Evolutionary conservation across 176 grass and related monocot species (phyloP).

Genomic region (Musa itinerans): DNA sequence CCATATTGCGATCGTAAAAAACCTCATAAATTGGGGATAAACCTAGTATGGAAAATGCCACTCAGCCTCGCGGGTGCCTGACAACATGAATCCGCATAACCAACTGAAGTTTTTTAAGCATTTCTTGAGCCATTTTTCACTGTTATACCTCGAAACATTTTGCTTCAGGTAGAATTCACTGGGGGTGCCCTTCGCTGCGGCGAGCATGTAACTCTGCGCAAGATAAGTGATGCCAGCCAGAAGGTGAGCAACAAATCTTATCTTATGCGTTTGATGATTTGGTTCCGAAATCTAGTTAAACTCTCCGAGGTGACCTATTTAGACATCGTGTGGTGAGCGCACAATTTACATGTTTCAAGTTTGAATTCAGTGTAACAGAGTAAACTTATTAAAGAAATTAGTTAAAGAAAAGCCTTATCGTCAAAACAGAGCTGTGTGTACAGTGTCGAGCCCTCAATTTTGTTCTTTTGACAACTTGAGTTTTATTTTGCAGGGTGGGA

Average conservation of each 20-base stretch:
- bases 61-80: too few relatives aligned
- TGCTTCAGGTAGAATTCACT: slow-evolving; percentile 69
- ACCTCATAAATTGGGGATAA: too few relatives aligned
- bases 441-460: background rate
- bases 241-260: slow-evolving; percentile 37
- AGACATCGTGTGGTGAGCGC: too few relatives aligned
- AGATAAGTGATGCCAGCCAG: slow-evolving; percentile 68
- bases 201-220: slow-evolving; percentile 68
- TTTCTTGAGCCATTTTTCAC: slow-evolving; percentile 1
- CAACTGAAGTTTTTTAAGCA: background rate
- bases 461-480: background rate
- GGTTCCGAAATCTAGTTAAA: too few relatives aligned
- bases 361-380: too few relatives aligned
- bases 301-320: too few relatives aligned
- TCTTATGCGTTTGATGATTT: background rate
- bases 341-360: too few relatives aligned
- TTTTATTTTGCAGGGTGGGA: slow-evolving; percentile 37
- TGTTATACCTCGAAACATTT: background rate
- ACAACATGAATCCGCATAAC: background rate
- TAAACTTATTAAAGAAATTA: too few relatives aligned
- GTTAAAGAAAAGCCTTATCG: too few relatives aligned
- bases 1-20: too few relatives aligned
- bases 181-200: slow-evolving; percentile 76
- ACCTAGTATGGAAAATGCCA: too few relatives aligned
- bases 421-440: too few relatives aligned